Evolutionary conservation across 2,329 filamentous ascomycete genomes (phyloP).

Genomic region (Thyridium curvatum): DNA sequence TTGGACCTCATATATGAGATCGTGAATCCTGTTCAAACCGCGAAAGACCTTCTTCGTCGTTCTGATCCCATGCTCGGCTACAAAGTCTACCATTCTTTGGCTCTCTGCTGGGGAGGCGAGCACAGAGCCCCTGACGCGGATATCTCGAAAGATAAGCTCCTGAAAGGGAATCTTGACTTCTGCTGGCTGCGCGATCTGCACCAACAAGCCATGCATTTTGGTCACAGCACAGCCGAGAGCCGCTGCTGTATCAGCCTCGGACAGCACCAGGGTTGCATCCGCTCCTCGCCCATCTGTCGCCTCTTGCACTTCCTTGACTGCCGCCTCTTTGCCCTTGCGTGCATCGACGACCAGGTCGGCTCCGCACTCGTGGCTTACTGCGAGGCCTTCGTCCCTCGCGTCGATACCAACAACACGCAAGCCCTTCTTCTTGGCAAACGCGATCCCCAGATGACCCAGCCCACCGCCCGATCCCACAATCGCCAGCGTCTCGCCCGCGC

Average conservation of each 20-base stretch:
- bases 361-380: constrained; percentile 26
- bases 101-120: constrained; percentile 35
- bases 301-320: constrained; percentile 38
- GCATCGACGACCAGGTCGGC: constrained; percentile 48
- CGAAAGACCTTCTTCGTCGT: constrained; percentile 45
- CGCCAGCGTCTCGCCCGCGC: constrained; percentile 26
- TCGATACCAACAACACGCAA: constrained; percentile 47
- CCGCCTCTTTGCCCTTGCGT: constrained; percentile 35
- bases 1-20: constrained; percentile 41
- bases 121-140: constrained; percentile 40
- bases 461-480: constrained; percentile 44
- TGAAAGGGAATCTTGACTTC: constrained; percentile 28
- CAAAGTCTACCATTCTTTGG: constrained; percentile 37
- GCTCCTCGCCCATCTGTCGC: constrained; percentile 42
- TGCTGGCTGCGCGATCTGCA: constrained; percentile 50
- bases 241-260: constrained; percentile 43
- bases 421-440: constrained; percentile 43
- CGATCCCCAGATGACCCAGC: constrained; percentile 44
- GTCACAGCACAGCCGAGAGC: constrained; percentile 48
- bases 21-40: constrained; percentile 43
- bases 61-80: constrained; percentile 37
- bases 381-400: constrained; percentile 45
- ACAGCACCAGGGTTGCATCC: constrained; percentile 45
- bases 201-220: constrained; percentile 50
- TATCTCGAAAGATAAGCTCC: constrained; percentile 48